Percentiles rank a stretch among this genome's conserved stretches.
Evolutionary conservation across 2,329 filamentous ascomycete species (phyloP).

Genomic region (Ascochyta rabiei): DNA sequence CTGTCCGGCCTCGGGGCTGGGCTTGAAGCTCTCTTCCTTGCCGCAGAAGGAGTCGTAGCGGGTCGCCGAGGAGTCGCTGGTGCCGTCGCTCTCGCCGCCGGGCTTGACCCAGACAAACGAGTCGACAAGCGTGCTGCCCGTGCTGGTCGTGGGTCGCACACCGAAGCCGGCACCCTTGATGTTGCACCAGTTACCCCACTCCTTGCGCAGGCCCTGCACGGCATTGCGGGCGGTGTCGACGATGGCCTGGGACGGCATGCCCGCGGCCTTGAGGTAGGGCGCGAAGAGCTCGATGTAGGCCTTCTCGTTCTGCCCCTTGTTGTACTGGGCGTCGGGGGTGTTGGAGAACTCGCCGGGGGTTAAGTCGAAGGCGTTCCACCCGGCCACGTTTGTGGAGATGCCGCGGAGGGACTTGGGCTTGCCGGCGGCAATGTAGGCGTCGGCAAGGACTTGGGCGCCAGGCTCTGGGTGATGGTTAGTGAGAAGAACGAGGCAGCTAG

Average conservation of each 20-base stretch:
- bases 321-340: conserved; percentile 43
- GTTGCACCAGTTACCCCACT: conserved; percentile 71
- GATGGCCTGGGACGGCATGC: conserved; percentile 62
- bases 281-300: conserved; percentile 59
- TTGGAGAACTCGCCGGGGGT: conserved; percentile 48
- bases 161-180: conserved; percentile 69
- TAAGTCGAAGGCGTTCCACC: conserved; percentile 63
- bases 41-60: conserved; percentile 66
- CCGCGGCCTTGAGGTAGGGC: conserved; percentile 55
- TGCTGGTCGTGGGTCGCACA: conserved; percentile 63
- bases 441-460: conserved; percentile 57
- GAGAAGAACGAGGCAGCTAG: background rate
- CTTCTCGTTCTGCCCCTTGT: conserved; percentile 60
- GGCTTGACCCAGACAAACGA: conserved; percentile 76
- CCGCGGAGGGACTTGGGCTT: conserved; percentile 58
- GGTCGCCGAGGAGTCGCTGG: conserved; percentile 49
- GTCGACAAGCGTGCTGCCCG: conserved; percentile 64
- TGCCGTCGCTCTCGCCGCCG: conserved; percentile 62
- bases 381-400: conserved; percentile 63
- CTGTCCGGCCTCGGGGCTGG: conserved; percentile 71
- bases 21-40: conserved; percentile 60
- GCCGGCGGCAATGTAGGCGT: conserved; percentile 56
- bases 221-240: conserved; percentile 66
- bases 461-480: conserved; percentile 44
- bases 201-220: conserved; percentile 52